Percentiles rank a stretch among this genome's conserved stretches.
These are phyloP conservation scores for Cyclotella sp. DNA, from an alignment of 108 stramenopile species.

Conservation along the genomic window DNA sequence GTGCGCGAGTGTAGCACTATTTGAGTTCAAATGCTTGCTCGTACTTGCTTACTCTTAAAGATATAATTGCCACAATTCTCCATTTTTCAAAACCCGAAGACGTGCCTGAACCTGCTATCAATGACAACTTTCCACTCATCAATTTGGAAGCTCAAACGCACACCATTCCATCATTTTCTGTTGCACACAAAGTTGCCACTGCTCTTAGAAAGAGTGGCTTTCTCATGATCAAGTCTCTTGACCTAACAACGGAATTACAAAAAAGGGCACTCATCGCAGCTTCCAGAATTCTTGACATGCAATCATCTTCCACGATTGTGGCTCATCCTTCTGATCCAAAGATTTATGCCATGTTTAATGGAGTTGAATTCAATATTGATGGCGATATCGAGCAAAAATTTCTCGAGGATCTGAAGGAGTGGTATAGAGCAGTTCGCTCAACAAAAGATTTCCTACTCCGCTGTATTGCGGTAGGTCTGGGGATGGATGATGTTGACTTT, in stretches of 20 bases:
- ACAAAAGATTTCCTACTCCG: constrained; percentile 53
- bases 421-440: constrained; percentile 50
- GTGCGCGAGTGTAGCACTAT: constrained; percentile 8
- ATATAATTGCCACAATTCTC: not conserved
- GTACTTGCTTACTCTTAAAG: not conserved
- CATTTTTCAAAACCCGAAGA: too few relatives aligned
- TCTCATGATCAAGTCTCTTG: constrained; percentile 51
- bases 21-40: too few relatives aligned
- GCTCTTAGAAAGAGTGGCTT: constrained; percentile 70
- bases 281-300: constrained; percentile 22
- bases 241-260: constrained; percentile 55
- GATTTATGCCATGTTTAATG: constrained; percentile 61
- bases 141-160: constrained; percentile 10
- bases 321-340: constrained; percentile 77
- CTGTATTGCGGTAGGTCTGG: constrained; percentile 64
- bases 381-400: not conserved
- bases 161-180: constrained; percentile 22
- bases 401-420: constrained; percentile 47
- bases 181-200: constrained; percentile 20
- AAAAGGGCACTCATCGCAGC: constrained; percentile 56
- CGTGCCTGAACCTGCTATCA: too few relatives aligned
- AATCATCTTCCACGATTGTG: constrained; percentile 35
- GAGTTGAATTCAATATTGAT: constrained; percentile 25
- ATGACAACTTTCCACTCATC: constrained; percentile 22
- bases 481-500: constrained; percentile 43